Evolutionary conservation across 306 rosid species (phyloP), one percentile per base, ranked within the genome.

Genomic region (Lathyrus tuberosus): DNA sequence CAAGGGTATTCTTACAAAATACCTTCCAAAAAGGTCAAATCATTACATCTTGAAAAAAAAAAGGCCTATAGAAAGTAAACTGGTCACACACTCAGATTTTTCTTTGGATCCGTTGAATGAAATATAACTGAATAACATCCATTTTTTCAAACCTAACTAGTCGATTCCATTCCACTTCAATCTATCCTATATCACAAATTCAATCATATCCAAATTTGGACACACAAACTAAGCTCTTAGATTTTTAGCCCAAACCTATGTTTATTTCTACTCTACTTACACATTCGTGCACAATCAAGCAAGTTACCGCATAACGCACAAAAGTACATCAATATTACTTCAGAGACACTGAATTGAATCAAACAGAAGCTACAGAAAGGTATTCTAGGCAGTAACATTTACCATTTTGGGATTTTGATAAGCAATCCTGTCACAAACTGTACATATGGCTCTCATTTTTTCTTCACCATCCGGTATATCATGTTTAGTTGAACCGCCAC

Each of bases 321-420:
- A 24, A 61, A 35, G 3, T 35, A 37, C 9, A 14, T n/a, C 22
- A 17, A n/a, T 22, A 71, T 71, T 52, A 17, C 28, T 52, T 52
- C n/a, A 53, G n/a, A n/a, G 60, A 56, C 35, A 31, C 58, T 61
- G 57, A 62, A 54, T 35, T 31, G 60, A 41, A 74, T 77, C 35
- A 75, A 80, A n/a, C 17, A 65, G 72, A 72, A 69, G 49, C 74
- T 24, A 65, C 30, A 15, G 20, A 26, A 3, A 62, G 17, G 35
- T 65, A 33, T 35, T 35, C 2, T 8, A 64, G n/a, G 17, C 4
- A 67, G 43, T 17, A 7, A 63, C 40, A 35, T 76, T 72, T 74
- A 90, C 98, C 98, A 93, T 90, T 78, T 93, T 93, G 9, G 98
- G 98, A 80, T 93, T 93, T 80, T 88, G 90, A 80, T 93, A 93